These are phyloP conservation scores for Pestalotiopsis sp. DNA, from an alignment of 2,329 filamentous ascomycete species.

Conservation along the genomic window DNA sequence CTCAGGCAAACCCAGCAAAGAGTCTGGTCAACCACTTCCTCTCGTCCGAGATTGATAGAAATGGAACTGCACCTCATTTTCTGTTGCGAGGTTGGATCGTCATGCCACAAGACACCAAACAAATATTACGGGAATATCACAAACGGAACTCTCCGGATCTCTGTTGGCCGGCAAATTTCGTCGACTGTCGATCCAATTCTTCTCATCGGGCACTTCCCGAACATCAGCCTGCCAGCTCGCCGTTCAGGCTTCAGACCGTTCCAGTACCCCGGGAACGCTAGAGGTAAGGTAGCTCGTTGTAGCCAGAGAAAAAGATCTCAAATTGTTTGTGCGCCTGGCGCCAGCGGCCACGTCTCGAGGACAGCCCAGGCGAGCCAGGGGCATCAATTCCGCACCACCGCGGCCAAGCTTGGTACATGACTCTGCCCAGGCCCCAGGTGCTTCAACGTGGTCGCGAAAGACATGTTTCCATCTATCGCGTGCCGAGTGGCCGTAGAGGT, in stretches of 20 bases:
- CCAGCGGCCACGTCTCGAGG: neutral
- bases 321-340: neutral
- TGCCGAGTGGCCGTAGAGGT: neutral
- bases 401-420: neutral
- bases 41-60: neutral
- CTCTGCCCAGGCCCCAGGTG: neutral
- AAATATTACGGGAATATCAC: neutral
- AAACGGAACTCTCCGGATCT: neutral
- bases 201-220: neutral
- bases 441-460: neutral
- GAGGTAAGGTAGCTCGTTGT: neutral
- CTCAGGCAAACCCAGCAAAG: neutral
- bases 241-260: neutral
- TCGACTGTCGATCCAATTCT: neutral
- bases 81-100: neutral
- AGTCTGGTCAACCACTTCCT: neutral
- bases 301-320: neutral
- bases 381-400: slow-evolving; percentile 1
- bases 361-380: neutral
- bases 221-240: neutral
- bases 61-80: neutral
- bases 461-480: neutral
- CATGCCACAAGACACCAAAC: neutral
- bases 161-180: neutral
- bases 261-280: neutral